These are phyloP conservation scores for Chaetomiaceae sp. DNA, from an alignment of 2,329 filamentous ascomycete species.

Conservation along the genomic window DNA sequence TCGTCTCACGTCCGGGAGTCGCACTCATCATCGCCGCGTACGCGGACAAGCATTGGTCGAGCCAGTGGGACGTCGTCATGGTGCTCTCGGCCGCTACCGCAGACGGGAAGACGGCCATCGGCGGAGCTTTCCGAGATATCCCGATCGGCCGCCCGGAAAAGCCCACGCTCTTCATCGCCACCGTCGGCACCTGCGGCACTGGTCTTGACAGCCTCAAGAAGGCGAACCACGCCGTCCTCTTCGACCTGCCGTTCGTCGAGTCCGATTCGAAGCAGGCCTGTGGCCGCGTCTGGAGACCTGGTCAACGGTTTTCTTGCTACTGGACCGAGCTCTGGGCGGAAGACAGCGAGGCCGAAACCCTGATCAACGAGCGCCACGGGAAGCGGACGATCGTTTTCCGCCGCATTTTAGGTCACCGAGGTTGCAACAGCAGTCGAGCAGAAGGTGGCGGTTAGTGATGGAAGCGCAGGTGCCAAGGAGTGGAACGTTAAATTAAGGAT, in stretches of 20 bases:
- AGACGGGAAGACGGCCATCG: conserved; percentile 4
- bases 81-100: conserved; percentile 1
- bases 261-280: conserved; percentile 8
- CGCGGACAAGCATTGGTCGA: conserved; percentile 8
- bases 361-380: conserved; percentile 5
- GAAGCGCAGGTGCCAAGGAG: not conserved
- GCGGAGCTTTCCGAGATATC: conserved; percentile 3
- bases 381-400: not conserved
- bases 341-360: conserved; percentile 3
- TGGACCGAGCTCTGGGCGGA: conserved; percentile 7
- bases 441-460: not conserved
- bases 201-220: conserved; percentile 11
- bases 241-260: conserved; percentile 14
- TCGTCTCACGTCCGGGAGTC: conserved; percentile 7
- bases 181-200: conserved; percentile 4
- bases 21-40: conserved; percentile 13
- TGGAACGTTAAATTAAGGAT: no score
- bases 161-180: conserved; percentile 10
- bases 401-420: not conserved
- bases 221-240: conserved; percentile 12
- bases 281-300: conserved; percentile 10
- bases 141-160: conserved; percentile 1
- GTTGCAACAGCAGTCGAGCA: not conserved
- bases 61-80: conserved; percentile 6
- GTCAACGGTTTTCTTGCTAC: conserved; percentile 11